Percentiles rank a stretch among this genome's conserved stretches.
These are phyloP conservation scores for Trichosporon faecale DNA, from an alignment of 1,284 basidiomycete species.

Conservation along the genomic window DNA sequence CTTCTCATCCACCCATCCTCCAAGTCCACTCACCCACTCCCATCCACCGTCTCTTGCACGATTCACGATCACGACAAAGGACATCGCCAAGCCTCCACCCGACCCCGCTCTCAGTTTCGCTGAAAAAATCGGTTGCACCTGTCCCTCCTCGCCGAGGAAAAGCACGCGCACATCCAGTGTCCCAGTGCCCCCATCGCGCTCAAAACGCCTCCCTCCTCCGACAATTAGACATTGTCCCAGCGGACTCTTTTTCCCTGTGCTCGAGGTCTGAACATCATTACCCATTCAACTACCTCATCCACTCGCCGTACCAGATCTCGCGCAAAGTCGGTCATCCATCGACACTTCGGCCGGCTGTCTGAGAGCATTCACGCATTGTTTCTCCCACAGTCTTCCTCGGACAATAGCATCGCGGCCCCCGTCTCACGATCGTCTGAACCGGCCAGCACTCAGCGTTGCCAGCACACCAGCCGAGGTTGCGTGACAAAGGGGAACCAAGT, in stretches of 20 bases:
- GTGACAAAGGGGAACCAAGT: not conserved
- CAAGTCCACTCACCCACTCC: not conserved
- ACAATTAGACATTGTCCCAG: constrained; percentile 1
- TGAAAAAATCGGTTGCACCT: not conserved
- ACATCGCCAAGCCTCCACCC: not conserved
- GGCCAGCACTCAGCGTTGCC: not conserved
- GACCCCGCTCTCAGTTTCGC: not conserved
- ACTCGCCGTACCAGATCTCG: not conserved
- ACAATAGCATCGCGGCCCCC: not conserved
- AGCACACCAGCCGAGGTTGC: not conserved
- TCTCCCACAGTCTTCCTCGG: not conserved
- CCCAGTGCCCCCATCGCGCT: not conserved
- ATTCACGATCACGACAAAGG: not conserved
- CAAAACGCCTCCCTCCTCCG: constrained; percentile 9
- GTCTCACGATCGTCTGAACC: not conserved
- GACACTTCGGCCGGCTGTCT: constrained; percentile 1
- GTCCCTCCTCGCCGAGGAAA: not conserved
- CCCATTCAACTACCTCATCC: constrained; percentile 8
- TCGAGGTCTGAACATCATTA: constrained; percentile 4
- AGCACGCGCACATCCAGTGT: not conserved
- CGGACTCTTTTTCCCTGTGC: constrained; percentile 10
- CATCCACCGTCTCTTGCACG: not conserved
- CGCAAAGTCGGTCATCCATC: not conserved
- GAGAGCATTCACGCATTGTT: not conserved
- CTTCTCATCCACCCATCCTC: not conserved